Evolutionary conservation across 2,329 filamentous ascomycete species (phyloP), one percentile per base, ranked within the genome.

Genomic region (Trichophyton equinum): DNA sequence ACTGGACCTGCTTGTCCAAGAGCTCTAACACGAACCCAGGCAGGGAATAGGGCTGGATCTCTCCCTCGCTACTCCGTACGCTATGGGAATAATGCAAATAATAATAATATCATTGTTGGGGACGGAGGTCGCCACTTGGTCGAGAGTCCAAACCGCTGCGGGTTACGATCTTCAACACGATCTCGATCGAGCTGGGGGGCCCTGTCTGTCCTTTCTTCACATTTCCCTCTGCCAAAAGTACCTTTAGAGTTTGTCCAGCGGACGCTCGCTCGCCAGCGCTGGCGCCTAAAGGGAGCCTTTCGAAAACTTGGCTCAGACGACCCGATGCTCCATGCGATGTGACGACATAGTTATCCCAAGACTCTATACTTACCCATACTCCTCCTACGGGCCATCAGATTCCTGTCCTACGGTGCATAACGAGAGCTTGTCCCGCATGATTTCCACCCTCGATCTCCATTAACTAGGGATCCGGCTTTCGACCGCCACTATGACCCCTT

Each of bases 271-370:
- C 27, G 51, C 27, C 51, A n/a, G 25, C n/a, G 20, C 30, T 55
- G 30, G 51, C 20, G 51, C 33, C 27, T 55, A n/a, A 33, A 3
- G 51, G 30, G 27, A 8, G 9, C 33, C 9, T 9, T 55, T 55
- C 30, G n/a, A n/a, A 55, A 33, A 27, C 51, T 55, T 55, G 51
- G 51, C 27, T 55, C 25, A 55, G n/a, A 55, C 8, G 51, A 55
- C 27, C 51, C 51, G 27, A 55, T 55, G 27, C n/a, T 20, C 51
- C 51, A 55, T 55, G 51, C 51, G 51, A 36, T 18, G 51, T 55
- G 51, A 55, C 51, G 51, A 55, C 51, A 55, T 55, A 38, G 33
- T 38, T 38, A 38, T 27, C 51, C 25, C 20, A 18, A 9, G 27
- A 18, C 27, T 13, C 27, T 18, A 55, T 33, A n/a, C 18, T 18